A percentile compares a stretch with the other conserved stretches of the same genome.
These are phyloP conservation scores for Monosporascus ibericus DNA, from an alignment of 2,329 filamentous ascomycete species.

Conservation along the genomic window DNA sequence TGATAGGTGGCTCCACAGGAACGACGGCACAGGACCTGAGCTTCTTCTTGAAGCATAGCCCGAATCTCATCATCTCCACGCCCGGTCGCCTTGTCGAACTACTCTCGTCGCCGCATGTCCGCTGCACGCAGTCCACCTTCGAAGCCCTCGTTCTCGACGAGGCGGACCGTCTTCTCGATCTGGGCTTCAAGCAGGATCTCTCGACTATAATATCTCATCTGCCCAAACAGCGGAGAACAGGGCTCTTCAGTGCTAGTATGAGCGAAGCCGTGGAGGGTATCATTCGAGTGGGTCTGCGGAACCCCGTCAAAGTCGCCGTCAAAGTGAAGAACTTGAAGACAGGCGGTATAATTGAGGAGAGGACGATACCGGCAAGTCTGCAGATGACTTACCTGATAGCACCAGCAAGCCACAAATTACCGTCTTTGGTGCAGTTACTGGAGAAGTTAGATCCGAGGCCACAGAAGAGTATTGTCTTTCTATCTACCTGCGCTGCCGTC, in stretches of 20 bases:
- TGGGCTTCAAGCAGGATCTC: conserved; percentile 89
- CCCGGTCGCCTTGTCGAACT: conserved; percentile 87
- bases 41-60: conserved; percentile 73
- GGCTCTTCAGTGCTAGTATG: conserved; percentile 92
- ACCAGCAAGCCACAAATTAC: conserved; percentile 73
- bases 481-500: conserved; percentile 89
- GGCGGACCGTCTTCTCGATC: conserved; percentile 83
- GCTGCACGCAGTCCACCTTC: conserved; percentile 82
- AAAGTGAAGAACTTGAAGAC: conserved; percentile 72
- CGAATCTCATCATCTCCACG: conserved; percentile 85
- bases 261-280: conserved; percentile 92
- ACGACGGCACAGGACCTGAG: conserved; percentile 81
- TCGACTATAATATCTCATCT: conserved; percentile 77
- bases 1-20: conserved; percentile 74
- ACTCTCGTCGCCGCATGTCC: conserved; percentile 77
- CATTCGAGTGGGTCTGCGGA: conserved; percentile 83
- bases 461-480: conserved; percentile 82
- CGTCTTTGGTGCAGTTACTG: conserved; percentile 65
- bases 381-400: conserved; percentile 80
- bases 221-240: conserved; percentile 89
- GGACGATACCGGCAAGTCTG: conserved; percentile 85
- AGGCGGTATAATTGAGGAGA: conserved; percentile 66
- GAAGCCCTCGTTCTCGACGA: conserved; percentile 92
- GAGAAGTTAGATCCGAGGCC: conserved; percentile 64
- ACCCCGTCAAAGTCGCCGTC: conserved; percentile 91